Evolutionary conservation across 2,329 filamentous ascomycete genomes (phyloP), one percentile per base, ranked within the genome.

Genomic region (Aspergillus pseudotamarii): DNA sequence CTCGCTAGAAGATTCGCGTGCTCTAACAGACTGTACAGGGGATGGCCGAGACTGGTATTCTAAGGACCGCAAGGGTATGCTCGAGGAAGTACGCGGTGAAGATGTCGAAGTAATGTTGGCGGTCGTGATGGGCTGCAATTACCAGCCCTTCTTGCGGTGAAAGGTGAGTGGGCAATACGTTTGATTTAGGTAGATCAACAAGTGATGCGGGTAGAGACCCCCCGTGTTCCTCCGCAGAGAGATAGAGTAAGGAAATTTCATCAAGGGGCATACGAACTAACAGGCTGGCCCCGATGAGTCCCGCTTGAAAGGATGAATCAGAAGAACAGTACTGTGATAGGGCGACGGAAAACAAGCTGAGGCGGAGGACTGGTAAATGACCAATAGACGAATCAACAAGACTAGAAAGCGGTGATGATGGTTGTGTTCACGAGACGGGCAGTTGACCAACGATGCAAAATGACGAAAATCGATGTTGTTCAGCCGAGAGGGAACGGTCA

Each of bases 31-130:
- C 67, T 72, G 69, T 72, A 76, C 73, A 50, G 75, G 73, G 48
- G 77, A 76, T 64, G 77, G 70, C 62, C 65, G 73, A 50, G 76
- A 74, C 63, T 73, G 72, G 60, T 75, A 73, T 65, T 66, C 71
- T 64, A 97, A 84, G 73, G 89, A 90, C 79, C 91, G 91, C 75
- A 97, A 86, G 73, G 94, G 94, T 78, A 97, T 97, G 82, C 91
- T 92, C 81, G 91, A 92, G 78, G 91, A 70, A 61, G 69, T 69
- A 66, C 65, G 88, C 82, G 89, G 89, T 80, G 85, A 85, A 73
- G 80, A 78, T 70, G 84, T 84, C 86, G 86, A 82, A 88, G 91
- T 87, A 97, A 97, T 97, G 81, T 88, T 97, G 93, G 85, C 86
- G 84, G 84, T 83, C 73, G 76, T 81, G 78, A 85, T 85, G 88